Percentiles rank a stretch among this genome's conserved stretches.
Conservation (phyloP, 1,284 basidiomycete genomes). For the Leucoagaricus sp. region DNA sequence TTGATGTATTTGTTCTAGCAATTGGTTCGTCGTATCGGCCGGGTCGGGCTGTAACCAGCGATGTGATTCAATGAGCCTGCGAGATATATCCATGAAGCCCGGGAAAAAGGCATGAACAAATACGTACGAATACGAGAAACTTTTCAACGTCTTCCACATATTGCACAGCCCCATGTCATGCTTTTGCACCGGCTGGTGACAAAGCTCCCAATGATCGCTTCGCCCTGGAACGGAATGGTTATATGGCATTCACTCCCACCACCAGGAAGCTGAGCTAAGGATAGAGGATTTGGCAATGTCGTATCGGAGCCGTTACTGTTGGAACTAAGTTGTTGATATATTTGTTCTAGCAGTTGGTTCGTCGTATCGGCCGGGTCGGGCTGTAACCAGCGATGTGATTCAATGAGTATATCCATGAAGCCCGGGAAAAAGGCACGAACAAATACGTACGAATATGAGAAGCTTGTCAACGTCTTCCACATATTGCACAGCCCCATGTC, state of each 20-base stretch:
- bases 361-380: slow-evolving; percentile 16
- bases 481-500: slow-evolving; percentile 19
- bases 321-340: slow-evolving; percentile 16
- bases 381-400: slow-evolving; percentile 21
- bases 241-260: slow-evolving; percentile 14
- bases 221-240: slow-evolving; percentile 18
- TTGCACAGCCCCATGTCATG: slow-evolving; percentile 19
- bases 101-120: too few species aligned
- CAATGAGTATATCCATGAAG: slow-evolving; percentile 17
- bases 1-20: slow-evolving; percentile 17
- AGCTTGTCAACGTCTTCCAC: slow-evolving; percentile 24
- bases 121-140: slow-evolving; percentile 23
- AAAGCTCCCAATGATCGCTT: slow-evolving; percentile 18
- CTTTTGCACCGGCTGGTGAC: slow-evolving; percentile 12
- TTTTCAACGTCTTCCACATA: slow-evolving; percentile 23
- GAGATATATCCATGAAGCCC: too few species aligned
- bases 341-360: slow-evolving; percentile 16
- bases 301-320: background rate
- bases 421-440: background rate
- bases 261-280: background rate
- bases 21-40: slow-evolving; percentile 12
- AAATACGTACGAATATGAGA: slow-evolving; percentile 22
- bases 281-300: too few species aligned
- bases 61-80: slow-evolving; percentile 25
- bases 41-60: slow-evolving; percentile 19